Percentiles rank a stretch among this genome's conserved stretches.
Conservation (phyloP, 805 yeast species). For the Wickerhamiella azyma region DNA sequence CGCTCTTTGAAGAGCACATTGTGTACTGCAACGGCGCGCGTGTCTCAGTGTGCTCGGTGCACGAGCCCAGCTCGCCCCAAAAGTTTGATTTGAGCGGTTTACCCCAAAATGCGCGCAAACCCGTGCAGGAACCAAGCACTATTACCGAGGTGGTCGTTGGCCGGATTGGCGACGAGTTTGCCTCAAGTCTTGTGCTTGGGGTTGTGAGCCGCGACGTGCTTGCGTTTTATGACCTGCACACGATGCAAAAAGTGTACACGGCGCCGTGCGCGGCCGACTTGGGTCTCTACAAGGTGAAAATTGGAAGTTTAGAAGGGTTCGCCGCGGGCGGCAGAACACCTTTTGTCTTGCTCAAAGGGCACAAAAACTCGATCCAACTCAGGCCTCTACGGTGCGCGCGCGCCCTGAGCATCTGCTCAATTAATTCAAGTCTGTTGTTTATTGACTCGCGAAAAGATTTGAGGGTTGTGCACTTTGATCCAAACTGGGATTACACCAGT, state of each 20-base stretch:
- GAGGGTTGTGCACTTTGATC: not conserved
- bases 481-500: slow-evolving; percentile 7
- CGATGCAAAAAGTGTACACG: slow-evolving; percentile 29
- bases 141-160: not conserved
- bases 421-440: slow-evolving; percentile 26
- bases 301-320: slow-evolving; percentile 45
- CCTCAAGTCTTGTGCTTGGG: not conserved
- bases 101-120: not conserved
- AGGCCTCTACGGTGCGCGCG: slow-evolving; percentile 54
- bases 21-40: not conserved
- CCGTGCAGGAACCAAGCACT: not conserved
- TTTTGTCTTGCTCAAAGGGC: slow-evolving; percentile 49
- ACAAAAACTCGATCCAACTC: slow-evolving; percentile 49
- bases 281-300: slow-evolving; percentile 53
- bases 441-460: slow-evolving; percentile 29
- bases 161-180: slow-evolving; percentile 6
- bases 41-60: not conserved
- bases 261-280: slow-evolving; percentile 23
- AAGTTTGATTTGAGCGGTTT: not conserved
- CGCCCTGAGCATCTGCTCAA: slow-evolving; percentile 35
- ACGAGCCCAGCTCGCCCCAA: not conserved
- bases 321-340: slow-evolving; percentile 67
- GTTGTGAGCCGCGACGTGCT: slow-evolving; percentile 12
- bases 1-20: slow-evolving; percentile 2
- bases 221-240: slow-evolving; percentile 15